Conservation (phyloP, 345 rosid species). For the Eucalyptus dawsonii region DNA sequence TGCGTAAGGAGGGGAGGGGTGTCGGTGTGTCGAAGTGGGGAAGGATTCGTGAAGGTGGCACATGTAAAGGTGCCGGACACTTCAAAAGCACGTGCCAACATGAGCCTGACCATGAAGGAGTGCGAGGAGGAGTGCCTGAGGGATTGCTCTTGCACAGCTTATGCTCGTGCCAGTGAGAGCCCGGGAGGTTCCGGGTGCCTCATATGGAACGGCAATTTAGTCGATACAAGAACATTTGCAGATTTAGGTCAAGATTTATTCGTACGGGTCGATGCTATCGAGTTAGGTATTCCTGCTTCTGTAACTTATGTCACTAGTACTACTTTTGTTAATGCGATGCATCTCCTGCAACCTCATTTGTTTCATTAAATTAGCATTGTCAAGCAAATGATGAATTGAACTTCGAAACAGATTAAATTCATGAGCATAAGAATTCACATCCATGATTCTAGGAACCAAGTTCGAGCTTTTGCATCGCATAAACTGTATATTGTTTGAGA, state of each 20-base stretch:
- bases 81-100: too few species aligned
- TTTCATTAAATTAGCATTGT: neutral
- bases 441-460: neutral
- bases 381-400: neutral
- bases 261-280: slow-evolving; percentile 29
- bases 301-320: neutral
- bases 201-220: slow-evolving; percentile 31
- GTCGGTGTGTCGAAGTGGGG: too few species aligned
- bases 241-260: slow-evolving; percentile 35
- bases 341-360: neutral
- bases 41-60: too few species aligned
- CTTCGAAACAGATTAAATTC: neutral
- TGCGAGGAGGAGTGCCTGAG: too few species aligned
- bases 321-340: neutral
- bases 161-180: neutral
- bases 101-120: too few species aligned
- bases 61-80: too few species aligned
- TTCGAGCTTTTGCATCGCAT: neutral
- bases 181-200: slow-evolving; percentile 40
- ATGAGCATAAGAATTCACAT: neutral
- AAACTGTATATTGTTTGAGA: neutral
- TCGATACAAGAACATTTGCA: slow-evolving; percentile 23
- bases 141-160: too few species aligned
- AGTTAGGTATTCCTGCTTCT: slow-evolving; percentile 20
- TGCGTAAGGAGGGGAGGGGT: too few species aligned